A percentile compares a stretch with the other conserved stretches of the same genome.
Conservation (phyloP, 2,329 filamentous ascomycete genomes). For the Venturia aucupariae region DNA sequence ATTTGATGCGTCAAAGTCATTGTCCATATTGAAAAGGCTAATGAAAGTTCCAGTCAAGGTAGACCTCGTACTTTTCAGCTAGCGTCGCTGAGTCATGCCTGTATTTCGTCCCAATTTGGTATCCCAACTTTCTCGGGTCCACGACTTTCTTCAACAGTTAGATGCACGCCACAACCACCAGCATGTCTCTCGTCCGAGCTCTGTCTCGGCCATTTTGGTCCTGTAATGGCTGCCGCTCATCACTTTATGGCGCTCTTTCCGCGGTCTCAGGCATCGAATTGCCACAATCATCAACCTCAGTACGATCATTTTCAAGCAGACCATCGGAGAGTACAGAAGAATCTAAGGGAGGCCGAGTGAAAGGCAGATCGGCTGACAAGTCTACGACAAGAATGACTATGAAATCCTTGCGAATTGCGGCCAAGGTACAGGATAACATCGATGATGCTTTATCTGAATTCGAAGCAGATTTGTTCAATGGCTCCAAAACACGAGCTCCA, state of each 20-base stretch:
- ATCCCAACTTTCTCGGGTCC: not conserved
- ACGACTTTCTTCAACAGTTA: not conserved
- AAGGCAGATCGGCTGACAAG: not conserved
- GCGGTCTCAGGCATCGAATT: not conserved
- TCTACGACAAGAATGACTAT: not conserved
- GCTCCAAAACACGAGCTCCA: not conserved
- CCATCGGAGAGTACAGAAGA: not conserved
- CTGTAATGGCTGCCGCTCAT: not conserved
- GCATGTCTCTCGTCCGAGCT: not conserved
- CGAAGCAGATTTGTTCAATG: not conserved
- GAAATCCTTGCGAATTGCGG: not conserved
- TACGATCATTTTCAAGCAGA: not conserved
- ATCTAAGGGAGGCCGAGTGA: not conserved
- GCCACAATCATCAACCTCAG: not conserved
- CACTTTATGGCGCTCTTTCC: not conserved
- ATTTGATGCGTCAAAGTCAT: not conserved
- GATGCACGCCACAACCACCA: not conserved
- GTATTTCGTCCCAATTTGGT: not conserved
- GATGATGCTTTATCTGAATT: conserved; percentile 1
- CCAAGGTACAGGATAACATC: not conserved
- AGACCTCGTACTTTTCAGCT: not conserved
- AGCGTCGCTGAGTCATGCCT: not conserved
- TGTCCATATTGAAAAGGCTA: not conserved
- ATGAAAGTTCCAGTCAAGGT: not conserved
- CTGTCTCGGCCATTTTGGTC: not conserved